These are phyloP conservation scores for Stemphylium vesicarium DNA, from an alignment of 2,329 filamentous ascomycete species.

Conservation along the genomic window DNA sequence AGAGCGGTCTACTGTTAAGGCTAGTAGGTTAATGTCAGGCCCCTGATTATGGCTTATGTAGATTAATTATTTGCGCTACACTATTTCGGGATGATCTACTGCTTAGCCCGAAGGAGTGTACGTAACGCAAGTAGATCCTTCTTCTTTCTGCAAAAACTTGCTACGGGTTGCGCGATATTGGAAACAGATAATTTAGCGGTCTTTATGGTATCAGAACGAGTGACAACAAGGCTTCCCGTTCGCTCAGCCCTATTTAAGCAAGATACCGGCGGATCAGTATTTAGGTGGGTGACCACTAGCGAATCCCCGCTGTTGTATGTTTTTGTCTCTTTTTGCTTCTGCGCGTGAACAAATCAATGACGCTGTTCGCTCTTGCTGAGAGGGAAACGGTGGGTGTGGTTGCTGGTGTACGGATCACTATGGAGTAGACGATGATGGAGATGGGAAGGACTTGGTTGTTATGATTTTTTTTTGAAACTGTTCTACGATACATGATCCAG, in stretches of 20 bases:
- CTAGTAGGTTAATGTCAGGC: conserved; percentile 6
- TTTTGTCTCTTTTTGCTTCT: too few species aligned
- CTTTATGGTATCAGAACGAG: conserved; percentile 5
- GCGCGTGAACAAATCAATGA: too few species aligned
- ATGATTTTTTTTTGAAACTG: background rate
- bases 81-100: conserved; percentile 11
- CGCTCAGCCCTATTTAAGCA: too few species aligned
- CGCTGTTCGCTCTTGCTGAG: too few species aligned
- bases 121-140: conserved; percentile 12
- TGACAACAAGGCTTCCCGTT: background rate
- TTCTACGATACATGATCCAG: background rate
- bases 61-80: conserved; percentile 6
- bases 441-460: too few species aligned
- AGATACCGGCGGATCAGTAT: too few species aligned
- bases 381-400: too few species aligned
- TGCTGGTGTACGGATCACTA: too few species aligned
- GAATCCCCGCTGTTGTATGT: too few species aligned
- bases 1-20: conserved; percentile 4
- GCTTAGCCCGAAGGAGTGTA: conserved; percentile 6
- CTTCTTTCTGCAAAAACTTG: conserved; percentile 10
- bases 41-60: conserved; percentile 11
- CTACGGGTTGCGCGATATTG: conserved; percentile 8
- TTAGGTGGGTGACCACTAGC: too few species aligned
- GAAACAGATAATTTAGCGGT: conserved; percentile 7
- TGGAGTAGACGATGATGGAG: too few species aligned